These are phyloP conservation scores for Pelargonium fulgidum DNA, from an alignment of 441 rosid genomes.

Conservation along the genomic window DNA sequence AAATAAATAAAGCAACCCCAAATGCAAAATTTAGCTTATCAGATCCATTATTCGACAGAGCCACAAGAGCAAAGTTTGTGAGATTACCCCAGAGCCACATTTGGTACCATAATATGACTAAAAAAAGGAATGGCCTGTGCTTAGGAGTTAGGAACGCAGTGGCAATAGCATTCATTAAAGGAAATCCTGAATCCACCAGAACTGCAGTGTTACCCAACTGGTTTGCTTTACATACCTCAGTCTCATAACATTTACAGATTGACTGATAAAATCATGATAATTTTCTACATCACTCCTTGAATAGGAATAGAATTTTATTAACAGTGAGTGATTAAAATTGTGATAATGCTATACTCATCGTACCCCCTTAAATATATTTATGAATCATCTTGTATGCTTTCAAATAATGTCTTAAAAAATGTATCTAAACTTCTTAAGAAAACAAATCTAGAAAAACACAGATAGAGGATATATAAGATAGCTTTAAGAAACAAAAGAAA, in stretches of 20 bases:
- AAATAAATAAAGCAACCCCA: background rate
- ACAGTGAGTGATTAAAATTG: background rate
- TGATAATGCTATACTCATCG: background rate
- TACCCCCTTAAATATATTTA: background rate
- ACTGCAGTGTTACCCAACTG: no score
- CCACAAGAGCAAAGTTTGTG: conserved; percentile 1
- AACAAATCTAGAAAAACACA: background rate
- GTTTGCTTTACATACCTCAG: background rate
- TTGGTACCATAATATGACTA: no score
- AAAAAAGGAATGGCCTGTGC: no score
- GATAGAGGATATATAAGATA: background rate
- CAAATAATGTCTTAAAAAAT: background rate
- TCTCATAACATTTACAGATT: background rate
- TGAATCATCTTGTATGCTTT: conserved; percentile 1
- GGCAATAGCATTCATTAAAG: no score
- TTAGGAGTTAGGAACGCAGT: no score
- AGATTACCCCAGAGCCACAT: no score
- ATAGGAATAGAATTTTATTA: background rate
- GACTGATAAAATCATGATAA: background rate
- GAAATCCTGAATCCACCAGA: no score
- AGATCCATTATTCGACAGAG: background rate
- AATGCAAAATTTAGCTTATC: conserved; percentile 3
- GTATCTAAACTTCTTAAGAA: background rate
- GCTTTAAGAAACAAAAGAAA: background rate
- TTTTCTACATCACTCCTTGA: background rate